Conservation (phyloP, 106 monocot species). For the Dendrobium officinale region DNA sequence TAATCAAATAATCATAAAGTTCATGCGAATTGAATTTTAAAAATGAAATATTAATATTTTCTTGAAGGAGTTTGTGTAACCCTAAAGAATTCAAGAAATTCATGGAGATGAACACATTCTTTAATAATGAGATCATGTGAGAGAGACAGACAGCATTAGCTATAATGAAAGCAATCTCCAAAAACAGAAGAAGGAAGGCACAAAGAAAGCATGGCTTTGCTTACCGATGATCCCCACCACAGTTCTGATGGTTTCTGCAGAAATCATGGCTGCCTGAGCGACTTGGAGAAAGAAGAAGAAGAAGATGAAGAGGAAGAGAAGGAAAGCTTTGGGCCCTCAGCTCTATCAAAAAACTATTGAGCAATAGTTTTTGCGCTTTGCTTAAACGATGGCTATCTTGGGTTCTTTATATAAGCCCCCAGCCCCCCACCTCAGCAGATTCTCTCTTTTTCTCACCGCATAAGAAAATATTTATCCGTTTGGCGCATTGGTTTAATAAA, state of each 20-base stretch:
- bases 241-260: constrained; percentile 44
- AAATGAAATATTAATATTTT: no score
- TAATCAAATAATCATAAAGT: no score
- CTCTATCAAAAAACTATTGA: background rate
- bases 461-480: background rate
- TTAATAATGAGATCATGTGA: background rate
- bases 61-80: no score
- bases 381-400: background rate
- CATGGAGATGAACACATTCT: no score
- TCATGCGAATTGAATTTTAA: no score
- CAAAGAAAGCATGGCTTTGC: background rate
- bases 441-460: background rate
- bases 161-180: background rate
- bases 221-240: constrained; percentile 63
- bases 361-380: background rate
- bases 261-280: constrained; percentile 43
- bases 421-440: background rate
- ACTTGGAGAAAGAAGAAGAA: background rate
- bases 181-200: background rate
- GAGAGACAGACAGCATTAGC: background rate
- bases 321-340: background rate
- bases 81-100: no score
- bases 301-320: constrained; percentile 4
- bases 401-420: constrained; percentile 1
- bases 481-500: background rate